Evolutionary conservation across 257 asterid genomes (phyloP).

Genomic region (Voacanga thouarsii): DNA sequence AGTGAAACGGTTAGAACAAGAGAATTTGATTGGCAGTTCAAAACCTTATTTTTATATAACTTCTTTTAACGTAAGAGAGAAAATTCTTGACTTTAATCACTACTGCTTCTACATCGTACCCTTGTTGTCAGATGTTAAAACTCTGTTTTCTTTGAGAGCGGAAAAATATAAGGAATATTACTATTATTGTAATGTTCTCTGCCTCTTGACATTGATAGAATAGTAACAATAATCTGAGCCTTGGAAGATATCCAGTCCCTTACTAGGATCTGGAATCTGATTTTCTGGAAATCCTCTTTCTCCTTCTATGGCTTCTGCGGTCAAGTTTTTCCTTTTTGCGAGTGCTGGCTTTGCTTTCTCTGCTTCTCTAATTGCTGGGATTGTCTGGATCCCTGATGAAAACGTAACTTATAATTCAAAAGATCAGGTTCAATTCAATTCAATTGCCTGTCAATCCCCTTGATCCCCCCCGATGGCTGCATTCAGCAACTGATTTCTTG

Average conservation of each 20-base stretch:
- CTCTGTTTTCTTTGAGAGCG: background rate
- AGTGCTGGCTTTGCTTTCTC: too few species aligned
- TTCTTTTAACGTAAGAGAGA: background rate
- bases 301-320: background rate
- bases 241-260: background rate
- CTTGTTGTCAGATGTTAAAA: background rate
- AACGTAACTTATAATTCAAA: too few species aligned
- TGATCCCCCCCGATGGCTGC: too few species aligned
- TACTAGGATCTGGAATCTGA: background rate
- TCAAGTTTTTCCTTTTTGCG: too few species aligned
- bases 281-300: background rate
- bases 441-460: too few species aligned
- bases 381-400: too few species aligned
- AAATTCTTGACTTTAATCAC: background rate
- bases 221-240: background rate
- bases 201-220: background rate
- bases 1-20: conserved; percentile 5
- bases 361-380: too few species aligned
- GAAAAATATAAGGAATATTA: background rate
- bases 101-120: too few species aligned
- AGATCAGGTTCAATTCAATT: too few species aligned
- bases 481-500: too few species aligned
- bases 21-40: background rate
- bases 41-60: background rate
- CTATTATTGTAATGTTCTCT: background rate